Base-by-base conservation (phyloP, 305 asterid species). In the Euphrasia arctica region DNA sequence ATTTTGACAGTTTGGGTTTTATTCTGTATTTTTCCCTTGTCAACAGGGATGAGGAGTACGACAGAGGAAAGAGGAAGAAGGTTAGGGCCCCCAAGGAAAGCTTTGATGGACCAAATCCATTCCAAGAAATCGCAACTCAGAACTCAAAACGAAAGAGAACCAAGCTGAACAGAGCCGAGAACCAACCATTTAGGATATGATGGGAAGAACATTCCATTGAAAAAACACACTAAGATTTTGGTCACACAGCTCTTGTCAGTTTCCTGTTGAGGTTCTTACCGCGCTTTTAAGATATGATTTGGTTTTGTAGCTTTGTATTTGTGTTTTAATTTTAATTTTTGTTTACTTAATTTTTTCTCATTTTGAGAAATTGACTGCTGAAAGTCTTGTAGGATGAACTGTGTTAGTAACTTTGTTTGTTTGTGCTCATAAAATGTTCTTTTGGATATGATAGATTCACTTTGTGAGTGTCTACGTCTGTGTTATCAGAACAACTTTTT, bases 31-130 rank as follows among this genome's bases (percentile, higher is more conserved):
- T 13, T 9, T 68, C 31, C 62, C 7, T 45, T 25, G 11, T 64
- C 32, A 62, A 48, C 77, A 89, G 98, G 99, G 98, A 91, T 54
- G 98, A 94, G 82, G 97, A 85, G 69, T 94, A 94, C 41, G 98
- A 94, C 76, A 67, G 77, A 11, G 98, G 98, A 56, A 90, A 91
- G 83, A 84, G 86, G 78, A 94, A 89, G 90, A 94, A 91, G 86
- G 13, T 91, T 25, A 81, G 87, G 82, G 47, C 11, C 60, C 58
- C 85, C 64, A 70, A 68, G 49, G 34, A 72, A 7, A 66, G 47
- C 74, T 91, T 78, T 28, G 89, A 69, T 47, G 95, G 90, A 7
- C 85, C 89, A 42, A 94, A 94, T 73, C 79, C 79, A 54, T 91
- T 94, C 72, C 96, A 94, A 82, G 91, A 85, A 73, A 14, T 81